Base-by-base conservation (phyloP, 352 stramenopile genomes). In the Phytophthora pisi region DNA sequence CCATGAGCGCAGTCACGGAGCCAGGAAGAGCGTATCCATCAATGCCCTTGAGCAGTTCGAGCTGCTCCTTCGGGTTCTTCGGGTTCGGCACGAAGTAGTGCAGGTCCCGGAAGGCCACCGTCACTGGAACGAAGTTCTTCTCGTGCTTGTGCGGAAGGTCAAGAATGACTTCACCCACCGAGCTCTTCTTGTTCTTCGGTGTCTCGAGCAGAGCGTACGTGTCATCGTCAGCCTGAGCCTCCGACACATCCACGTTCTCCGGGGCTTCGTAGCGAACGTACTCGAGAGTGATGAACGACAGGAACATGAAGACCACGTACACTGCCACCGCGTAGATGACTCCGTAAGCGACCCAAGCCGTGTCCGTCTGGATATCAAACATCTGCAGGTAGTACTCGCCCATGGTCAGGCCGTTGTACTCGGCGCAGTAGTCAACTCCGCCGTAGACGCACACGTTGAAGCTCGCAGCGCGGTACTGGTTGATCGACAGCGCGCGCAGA, bases 371-470 rank as follows among this genome's bases (percentile, higher is more conserved):
- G 18, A 72, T 61, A 23, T 56, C 65, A 15, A 72, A 72, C 50
- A 72, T 47, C 8, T 61, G 42, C 36, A 72, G 20, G 6, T 51
- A 77, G 61, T 84, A 84, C 58, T 78, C 59, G 56, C 73, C 68
- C 79, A 75, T 73, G 8, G 53, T 81, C 34, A 70, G 31, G 3
- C 66, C 61, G 42, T 80, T 70, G 55, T 75, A 72, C 45, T 59
- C 31, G 0, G 36, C 34, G 23, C 65, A 80, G 50, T 70, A 68
- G 52, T 69, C 72, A 46, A 73, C 61, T 20, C 54, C 62, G n/a
- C 54, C 53, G 42, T 75, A 82, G 18, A 71, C 64, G 9, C 73
- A 76, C 7, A 75, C 54, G 46, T 79, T 49, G 30, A 62, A 63
- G 45, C 26, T 61, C 5, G 13, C 31, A 11, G 49, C 54, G 20